Percentiles rank a stretch among this genome's conserved stretches.
phyloP scores from a whole-genome alignment of 1,284 basidiomycete species.

The Sporisorium iseilematis-ciliati region DNA sequence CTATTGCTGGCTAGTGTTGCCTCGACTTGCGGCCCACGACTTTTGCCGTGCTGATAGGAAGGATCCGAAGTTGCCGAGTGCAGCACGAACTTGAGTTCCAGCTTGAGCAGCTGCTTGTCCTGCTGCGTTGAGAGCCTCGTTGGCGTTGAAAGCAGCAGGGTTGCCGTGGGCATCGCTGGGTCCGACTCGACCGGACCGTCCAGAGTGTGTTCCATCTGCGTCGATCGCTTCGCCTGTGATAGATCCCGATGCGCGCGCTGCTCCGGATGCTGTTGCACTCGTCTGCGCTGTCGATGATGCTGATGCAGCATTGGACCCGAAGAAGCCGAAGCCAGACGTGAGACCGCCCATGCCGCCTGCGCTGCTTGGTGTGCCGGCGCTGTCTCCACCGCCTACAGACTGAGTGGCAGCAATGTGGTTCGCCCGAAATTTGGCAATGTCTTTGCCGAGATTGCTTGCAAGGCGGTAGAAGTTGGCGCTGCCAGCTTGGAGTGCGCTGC shows the following conservation, averaged over 20 bases:
- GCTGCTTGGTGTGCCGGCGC: conserved; percentile 1
- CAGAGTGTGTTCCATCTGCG: conserved; percentile 40
- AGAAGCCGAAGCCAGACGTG: conserved; percentile 38
- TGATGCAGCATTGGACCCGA: conserved; percentile 15
- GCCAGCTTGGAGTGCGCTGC: conserved; percentile 60
- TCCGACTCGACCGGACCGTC: conserved; percentile 31
- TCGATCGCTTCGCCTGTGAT: conserved; percentile 57
- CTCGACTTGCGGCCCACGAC: conserved; percentile 44
- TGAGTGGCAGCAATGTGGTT: conserved; percentile 29
- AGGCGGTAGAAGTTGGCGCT: conserved; percentile 59
- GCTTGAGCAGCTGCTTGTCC: conserved; percentile 58
- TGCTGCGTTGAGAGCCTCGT: conserved; percentile 46
- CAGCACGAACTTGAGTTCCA: conserved; percentile 60
- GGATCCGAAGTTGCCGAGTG: conserved; percentile 62
- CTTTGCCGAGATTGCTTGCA: conserved; percentile 61
- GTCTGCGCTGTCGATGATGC: conserved; percentile 10
- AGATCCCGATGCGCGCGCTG: conserved; percentile 27
- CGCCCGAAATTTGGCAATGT: conserved; percentile 56
- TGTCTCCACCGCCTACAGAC: conserved; percentile 10
- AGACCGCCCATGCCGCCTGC: conserved; percentile 20
- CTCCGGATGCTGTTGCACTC: background rate
- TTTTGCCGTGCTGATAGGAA: conserved; percentile 59
- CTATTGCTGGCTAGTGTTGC: conserved; percentile 17
- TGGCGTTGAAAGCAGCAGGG: conserved; percentile 32
- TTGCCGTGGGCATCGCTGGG: conserved; percentile 7